These are phyloP conservation scores for Spirogloea muscicola DNA, from an alignment of 139 green algal genomes.

Conservation along the genomic window DNA sequence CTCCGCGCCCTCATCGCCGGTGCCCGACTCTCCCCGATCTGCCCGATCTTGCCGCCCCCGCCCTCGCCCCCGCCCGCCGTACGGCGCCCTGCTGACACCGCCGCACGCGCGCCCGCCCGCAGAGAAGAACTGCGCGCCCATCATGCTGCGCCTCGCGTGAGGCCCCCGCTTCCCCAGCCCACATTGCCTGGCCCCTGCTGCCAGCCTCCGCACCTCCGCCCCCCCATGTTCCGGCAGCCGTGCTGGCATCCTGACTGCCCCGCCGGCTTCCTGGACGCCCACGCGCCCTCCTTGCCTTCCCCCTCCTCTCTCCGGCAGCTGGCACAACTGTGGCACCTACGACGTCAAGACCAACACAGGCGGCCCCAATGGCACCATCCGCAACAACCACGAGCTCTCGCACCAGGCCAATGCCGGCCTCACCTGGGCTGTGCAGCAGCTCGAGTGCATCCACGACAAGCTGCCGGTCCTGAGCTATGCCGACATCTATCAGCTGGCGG, in stretches of 20 bases:
- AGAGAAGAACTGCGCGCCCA: constrained; percentile 43
- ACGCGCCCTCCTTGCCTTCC: too few species aligned
- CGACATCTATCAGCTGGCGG: constrained; percentile 42
- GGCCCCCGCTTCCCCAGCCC: too few species aligned
- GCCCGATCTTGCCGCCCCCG: too few species aligned
- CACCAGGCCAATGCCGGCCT: constrained; percentile 36
- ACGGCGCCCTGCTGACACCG: background rate
- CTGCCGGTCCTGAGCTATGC: constrained; percentile 25
- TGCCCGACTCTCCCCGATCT: too few species aligned
- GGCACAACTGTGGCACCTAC: constrained; percentile 23
- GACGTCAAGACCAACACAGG: constrained; percentile 32
- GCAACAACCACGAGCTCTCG: constrained; percentile 17
- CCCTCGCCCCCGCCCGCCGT: background rate
- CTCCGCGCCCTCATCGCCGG: background rate
- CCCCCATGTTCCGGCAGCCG: too few species aligned
- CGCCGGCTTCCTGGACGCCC: too few species aligned
- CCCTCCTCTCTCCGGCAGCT: too few species aligned
- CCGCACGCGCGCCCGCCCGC: background rate
- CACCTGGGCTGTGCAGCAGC: constrained; percentile 2
- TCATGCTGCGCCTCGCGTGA: constrained; percentile 46
- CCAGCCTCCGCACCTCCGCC: too few species aligned
- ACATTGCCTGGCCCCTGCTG: too few species aligned
- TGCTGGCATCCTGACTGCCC: too few species aligned
- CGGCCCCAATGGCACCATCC: constrained; percentile 36
- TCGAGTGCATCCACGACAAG: constrained; percentile 42